phyloP scores from a whole-genome alignment of 2,329 filamentous ascomycete genomes.

The Polytolypa hystricis region DNA sequence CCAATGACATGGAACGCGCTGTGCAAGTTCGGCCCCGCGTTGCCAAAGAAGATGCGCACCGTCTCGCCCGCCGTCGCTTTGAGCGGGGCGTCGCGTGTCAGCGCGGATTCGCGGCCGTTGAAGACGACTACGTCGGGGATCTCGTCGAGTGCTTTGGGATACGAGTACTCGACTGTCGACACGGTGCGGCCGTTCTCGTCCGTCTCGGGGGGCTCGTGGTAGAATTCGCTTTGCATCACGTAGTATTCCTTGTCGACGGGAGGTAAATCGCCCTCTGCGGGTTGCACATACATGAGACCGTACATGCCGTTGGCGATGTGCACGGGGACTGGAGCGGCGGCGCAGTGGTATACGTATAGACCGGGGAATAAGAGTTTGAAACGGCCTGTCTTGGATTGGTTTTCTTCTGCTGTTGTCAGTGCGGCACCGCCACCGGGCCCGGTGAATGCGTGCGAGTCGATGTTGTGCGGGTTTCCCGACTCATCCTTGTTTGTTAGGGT shows the following conservation, averaged over 20 bases:
- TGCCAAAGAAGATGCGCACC: slow-evolving; percentile 27
- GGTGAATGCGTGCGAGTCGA: slow-evolving; percentile 26
- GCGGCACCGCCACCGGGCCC: slow-evolving; percentile 25
- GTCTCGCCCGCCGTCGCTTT: slow-evolving; percentile 21
- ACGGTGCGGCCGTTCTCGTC: slow-evolving; percentile 21
- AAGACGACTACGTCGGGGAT: slow-evolving; percentile 23
- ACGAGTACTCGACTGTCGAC: slow-evolving; percentile 24
- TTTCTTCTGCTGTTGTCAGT: slow-evolving; percentile 23
- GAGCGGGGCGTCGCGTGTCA: slow-evolving; percentile 22
- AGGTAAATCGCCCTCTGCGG: slow-evolving; percentile 19
- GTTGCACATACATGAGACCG: slow-evolving; percentile 27
- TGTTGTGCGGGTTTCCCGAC: slow-evolving; percentile 26
- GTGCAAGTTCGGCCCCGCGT: slow-evolving; percentile 25
- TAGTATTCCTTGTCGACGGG: slow-evolving; percentile 26
- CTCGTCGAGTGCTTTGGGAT: slow-evolving; percentile 23
- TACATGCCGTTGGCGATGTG: slow-evolving; percentile 31
- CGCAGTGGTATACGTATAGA: slow-evolving; percentile 26
- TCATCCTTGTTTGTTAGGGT: slow-evolving; percentile 23
- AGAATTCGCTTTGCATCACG: slow-evolving; percentile 30
- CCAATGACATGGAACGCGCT: slow-evolving; percentile 26
- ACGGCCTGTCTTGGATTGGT: slow-evolving; percentile 21
- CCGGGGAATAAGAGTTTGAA: slow-evolving; percentile 23
- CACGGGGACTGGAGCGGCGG: slow-evolving; percentile 25
- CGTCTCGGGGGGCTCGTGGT: slow-evolving; percentile 25
- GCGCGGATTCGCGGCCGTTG: slow-evolving; percentile 23